Evolutionary conservation across 805 yeast species (phyloP).

Genomic region (Blastobotrys chiropterorum): DNA sequence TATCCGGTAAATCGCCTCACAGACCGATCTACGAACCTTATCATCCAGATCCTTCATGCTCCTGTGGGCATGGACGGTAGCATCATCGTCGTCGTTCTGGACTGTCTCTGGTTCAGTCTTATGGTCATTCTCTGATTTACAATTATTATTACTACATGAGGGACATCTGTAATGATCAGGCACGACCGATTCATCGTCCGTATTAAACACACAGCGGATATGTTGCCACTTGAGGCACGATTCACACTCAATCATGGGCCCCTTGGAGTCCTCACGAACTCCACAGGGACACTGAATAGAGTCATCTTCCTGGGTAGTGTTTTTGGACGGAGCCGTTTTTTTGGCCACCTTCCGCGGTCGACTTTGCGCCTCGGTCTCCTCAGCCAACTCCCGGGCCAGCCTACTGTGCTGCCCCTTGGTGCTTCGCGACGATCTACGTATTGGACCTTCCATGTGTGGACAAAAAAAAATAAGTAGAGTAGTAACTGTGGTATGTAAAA

Average conservation of each 20-base stretch:
- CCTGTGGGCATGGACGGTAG: not conserved
- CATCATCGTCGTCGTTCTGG: not conserved
- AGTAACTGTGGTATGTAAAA: not conserved
- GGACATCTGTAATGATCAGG: slow-evolving; percentile 42
- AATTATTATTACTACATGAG: not conserved
- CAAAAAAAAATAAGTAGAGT: not conserved
- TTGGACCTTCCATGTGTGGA: slow-evolving; percentile 2
- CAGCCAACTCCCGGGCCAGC: slow-evolving; percentile 10
- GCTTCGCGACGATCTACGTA: slow-evolving; percentile 36
- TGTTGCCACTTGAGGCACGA: slow-evolving; percentile 67
- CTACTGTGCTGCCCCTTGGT: slow-evolving; percentile 34
- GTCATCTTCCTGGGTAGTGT: slow-evolving; percentile 16
- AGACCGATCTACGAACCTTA: slow-evolving; percentile 41
- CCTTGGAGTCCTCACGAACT: slow-evolving; percentile 30
- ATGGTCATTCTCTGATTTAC: not conserved
- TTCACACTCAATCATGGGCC: slow-evolving; percentile 60
- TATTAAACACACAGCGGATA: slow-evolving; percentile 51
- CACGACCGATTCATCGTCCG: slow-evolving; percentile 34
- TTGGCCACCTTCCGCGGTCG: slow-evolving; percentile 1
- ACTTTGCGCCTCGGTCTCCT: slow-evolving; percentile 10
- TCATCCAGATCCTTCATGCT: slow-evolving; percentile 2
- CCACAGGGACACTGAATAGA: slow-evolving; percentile 30
- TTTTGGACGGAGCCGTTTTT: too few species aligned
- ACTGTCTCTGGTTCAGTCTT: not conserved
- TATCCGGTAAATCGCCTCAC: slow-evolving; percentile 42